Evolutionary conservation across 2,329 filamentous ascomycete species (phyloP).

Genomic region (Neurospora sp.): DNA sequence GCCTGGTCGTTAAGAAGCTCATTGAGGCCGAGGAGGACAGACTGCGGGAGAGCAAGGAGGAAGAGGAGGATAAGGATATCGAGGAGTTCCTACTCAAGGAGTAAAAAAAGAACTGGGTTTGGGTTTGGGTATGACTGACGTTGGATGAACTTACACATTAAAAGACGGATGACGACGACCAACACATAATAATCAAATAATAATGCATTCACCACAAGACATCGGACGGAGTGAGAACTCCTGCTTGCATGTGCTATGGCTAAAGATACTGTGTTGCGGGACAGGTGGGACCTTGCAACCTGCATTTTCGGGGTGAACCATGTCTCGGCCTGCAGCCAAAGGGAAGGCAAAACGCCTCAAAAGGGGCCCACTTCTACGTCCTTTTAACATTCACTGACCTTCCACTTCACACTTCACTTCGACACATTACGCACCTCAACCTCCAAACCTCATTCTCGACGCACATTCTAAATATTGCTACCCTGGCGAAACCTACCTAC

Average conservation of each 20-base stretch:
- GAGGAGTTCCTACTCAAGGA: constrained; percentile 51
- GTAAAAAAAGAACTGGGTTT: constrained; percentile 18
- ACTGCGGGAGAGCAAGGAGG: constrained; percentile 44
- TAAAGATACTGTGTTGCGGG: background rate
- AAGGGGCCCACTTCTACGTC: background rate
- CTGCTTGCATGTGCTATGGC: background rate
- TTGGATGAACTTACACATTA: background rate
- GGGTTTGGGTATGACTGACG: background rate
- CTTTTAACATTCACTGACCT: background rate
- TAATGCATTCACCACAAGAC: background rate
- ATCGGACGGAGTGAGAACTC: background rate
- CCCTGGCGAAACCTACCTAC: background rate
- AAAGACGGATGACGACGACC: background rate
- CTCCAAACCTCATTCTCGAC: background rate
- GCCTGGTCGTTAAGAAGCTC: constrained; percentile 54
- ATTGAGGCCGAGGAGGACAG: constrained; percentile 52
- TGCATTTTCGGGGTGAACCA: background rate
- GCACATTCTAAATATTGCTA: background rate
- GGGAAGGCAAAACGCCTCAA: background rate
- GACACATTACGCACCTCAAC: background rate
- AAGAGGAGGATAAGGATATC: constrained; percentile 66
- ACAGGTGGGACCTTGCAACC: background rate
- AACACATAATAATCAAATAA: background rate
- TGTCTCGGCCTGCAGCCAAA: background rate
- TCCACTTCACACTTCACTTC: background rate